These are phyloP conservation scores for Globisporangium mamillatum DNA, from an alignment of 352 stramenopile genomes.

Conservation along the genomic window DNA sequence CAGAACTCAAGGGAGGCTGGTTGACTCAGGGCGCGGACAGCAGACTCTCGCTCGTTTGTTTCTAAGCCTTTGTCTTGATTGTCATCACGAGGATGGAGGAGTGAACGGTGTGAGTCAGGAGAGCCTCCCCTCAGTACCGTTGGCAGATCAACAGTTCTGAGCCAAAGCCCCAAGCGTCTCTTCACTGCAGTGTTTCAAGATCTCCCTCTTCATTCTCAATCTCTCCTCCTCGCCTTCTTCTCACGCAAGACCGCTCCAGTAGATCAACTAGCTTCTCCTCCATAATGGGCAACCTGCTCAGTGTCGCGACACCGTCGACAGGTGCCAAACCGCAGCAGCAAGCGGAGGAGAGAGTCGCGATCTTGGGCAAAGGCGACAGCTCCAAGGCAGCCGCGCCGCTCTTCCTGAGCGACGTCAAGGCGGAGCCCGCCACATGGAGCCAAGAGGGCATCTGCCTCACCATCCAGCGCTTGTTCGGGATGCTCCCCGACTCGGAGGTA, in stretches of 20 bases:
- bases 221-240: neutral
- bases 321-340: neutral
- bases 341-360: neutral
- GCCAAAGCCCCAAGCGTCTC: neutral
- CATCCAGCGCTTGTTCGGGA: constrained; percentile 57
- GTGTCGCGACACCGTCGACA: constrained; percentile 1
- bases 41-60: too few species aligned
- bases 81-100: neutral
- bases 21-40: neutral
- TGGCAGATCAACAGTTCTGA: neutral
- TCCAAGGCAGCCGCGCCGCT: constrained; percentile 25
- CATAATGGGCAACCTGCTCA: constrained; percentile 16
- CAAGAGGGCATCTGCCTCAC: constrained; percentile 46
- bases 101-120: neutral
- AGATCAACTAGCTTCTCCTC: neutral
- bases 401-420: constrained; percentile 54
- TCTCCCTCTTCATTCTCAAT: neutral
- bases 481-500: constrained; percentile 53
- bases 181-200: neutral
- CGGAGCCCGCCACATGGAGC: constrained; percentile 43
- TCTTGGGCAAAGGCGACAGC: neutral
- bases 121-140: neutral
- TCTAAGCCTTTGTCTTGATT: neutral
- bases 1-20: neutral
- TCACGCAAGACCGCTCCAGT: neutral